These are phyloP conservation scores for Colletotrichum sp. DNA, from an alignment of 2,329 filamentous ascomycete species.

Conservation along the genomic window DNA sequence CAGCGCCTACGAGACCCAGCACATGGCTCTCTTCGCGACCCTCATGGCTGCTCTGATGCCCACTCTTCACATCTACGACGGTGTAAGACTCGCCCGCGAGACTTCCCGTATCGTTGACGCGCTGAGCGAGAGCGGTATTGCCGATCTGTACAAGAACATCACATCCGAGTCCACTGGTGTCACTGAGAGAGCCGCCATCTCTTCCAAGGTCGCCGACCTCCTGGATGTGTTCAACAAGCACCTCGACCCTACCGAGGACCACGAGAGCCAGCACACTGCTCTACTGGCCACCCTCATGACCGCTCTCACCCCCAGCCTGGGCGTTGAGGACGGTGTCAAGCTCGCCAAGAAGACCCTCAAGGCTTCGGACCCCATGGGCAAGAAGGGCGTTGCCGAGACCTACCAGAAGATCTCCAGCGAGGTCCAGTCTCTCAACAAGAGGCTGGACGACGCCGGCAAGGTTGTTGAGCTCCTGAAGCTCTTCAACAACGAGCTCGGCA, in stretches of 20 bases:
- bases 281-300: constrained; percentile 83
- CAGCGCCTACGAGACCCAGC: constrained; percentile 90
- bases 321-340: constrained; percentile 86
- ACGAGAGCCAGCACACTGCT: constrained; percentile 95
- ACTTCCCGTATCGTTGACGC: constrained; percentile 83
- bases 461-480: constrained; percentile 71
- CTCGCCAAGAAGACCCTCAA: constrained; percentile 83
- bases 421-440: constrained; percentile 68
- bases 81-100: constrained; percentile 81
- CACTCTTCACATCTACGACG: constrained; percentile 89
- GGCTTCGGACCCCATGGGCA: constrained; percentile 79
- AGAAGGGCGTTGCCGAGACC: constrained; percentile 69
- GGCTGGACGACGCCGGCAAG: constrained; percentile 75
- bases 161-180: constrained; percentile 64
- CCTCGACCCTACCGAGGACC: constrained; percentile 88
- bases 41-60: constrained; percentile 79
- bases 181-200: constrained; percentile 73
- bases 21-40: constrained; percentile 91
- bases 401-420: constrained; percentile 72
- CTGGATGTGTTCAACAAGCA: constrained; percentile 84
- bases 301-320: constrained; percentile 77
- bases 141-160: constrained; percentile 71
- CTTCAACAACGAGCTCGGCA: constrained; percentile 91
- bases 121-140: constrained; percentile 74
- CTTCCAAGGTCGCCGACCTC: constrained; percentile 74